A percentile compares a stretch with the other conserved stretches of the same genome.
phyloP scores from a whole-genome alignment of 2,329 filamentous ascomycete species.

The Diaporthe nobilis region DNA sequence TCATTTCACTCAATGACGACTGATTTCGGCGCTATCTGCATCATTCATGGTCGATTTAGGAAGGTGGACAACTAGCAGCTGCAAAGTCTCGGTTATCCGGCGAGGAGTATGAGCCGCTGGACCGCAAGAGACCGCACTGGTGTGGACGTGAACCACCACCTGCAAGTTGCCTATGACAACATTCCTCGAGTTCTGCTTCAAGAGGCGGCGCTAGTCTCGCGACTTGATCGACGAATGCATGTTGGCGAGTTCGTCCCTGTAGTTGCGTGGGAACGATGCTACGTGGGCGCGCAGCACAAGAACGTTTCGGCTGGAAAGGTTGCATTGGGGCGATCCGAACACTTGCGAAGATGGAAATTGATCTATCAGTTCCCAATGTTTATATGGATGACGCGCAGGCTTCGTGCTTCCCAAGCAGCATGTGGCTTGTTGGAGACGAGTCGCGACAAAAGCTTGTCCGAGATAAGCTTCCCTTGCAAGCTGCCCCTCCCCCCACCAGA shows the following conservation, averaged over 20 bases:
- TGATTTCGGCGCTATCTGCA: neutral
- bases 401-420: neutral
- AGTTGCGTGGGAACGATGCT: neutral
- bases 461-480: conserved; percentile 26
- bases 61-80: conserved; percentile 1
- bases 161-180: neutral
- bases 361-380: neutral
- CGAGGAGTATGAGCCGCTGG: neutral
- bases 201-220: neutral
- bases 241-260: neutral
- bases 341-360: neutral
- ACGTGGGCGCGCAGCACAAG: neutral
- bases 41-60: conserved; percentile 1
- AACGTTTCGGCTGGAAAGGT: neutral
- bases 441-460: conserved; percentile 21
- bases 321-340: neutral
- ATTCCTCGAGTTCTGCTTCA: neutral
- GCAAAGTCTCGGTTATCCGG: neutral
- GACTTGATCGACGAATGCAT: too few relatives aligned
- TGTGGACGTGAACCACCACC: neutral
- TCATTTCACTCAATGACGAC: neutral
- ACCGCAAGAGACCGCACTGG: neutral
- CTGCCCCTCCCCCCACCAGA: neutral
- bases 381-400: neutral
- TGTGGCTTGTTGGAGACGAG: neutral